These are phyloP conservation scores for Clonostachys sp. DNA, from an alignment of 2,329 filamentous ascomycete species.

Conservation along the genomic window DNA sequence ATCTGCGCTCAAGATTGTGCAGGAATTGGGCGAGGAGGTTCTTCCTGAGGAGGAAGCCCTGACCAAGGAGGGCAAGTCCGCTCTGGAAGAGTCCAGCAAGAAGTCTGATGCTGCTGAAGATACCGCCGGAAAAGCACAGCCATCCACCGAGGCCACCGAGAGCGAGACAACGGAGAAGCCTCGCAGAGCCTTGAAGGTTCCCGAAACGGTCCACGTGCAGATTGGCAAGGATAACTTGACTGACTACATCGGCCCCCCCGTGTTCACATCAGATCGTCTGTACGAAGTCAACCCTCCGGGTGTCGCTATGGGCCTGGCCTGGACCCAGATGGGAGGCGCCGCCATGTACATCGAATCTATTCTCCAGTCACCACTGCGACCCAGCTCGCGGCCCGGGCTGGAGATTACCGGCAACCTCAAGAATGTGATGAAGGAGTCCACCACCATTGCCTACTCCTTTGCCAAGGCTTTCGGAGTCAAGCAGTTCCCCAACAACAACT, in stretches of 20 bases:
- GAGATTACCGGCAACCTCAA: slow-evolving; percentile 95
- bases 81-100: slow-evolving; percentile 66
- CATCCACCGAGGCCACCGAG: slow-evolving; percentile 24
- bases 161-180: slow-evolving; percentile 56
- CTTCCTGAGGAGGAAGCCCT: slow-evolving; percentile 77
- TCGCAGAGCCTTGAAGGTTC: slow-evolving; percentile 74
- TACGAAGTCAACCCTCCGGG: slow-evolving; percentile 92
- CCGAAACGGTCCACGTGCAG: slow-evolving; percentile 77
- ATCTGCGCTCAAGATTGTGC: slow-evolving; percentile 93
- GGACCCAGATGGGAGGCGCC: slow-evolving; percentile 95
- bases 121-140: slow-evolving; percentile 15
- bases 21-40: slow-evolving; percentile 83
- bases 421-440: slow-evolving; percentile 97
- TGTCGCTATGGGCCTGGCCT: slow-evolving; percentile 95
- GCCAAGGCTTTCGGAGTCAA: slow-evolving; percentile 84
- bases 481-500: slow-evolving; percentile 83
- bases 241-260: slow-evolving; percentile 92
- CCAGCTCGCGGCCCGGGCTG: slow-evolving; percentile 70
- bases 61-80: slow-evolving; percentile 80
- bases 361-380: slow-evolving; percentile 74
- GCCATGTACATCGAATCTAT: slow-evolving; percentile 98
- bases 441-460: slow-evolving; percentile 91
- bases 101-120: slow-evolving; percentile 57
- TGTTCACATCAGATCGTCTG: slow-evolving; percentile 92
- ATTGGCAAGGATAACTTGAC: slow-evolving; percentile 89